Evolutionary conservation across 108 stramenopile species (phyloP), one percentile per base, ranked within the genome.

Genomic region (Nitzschia inconspicua): DNA sequence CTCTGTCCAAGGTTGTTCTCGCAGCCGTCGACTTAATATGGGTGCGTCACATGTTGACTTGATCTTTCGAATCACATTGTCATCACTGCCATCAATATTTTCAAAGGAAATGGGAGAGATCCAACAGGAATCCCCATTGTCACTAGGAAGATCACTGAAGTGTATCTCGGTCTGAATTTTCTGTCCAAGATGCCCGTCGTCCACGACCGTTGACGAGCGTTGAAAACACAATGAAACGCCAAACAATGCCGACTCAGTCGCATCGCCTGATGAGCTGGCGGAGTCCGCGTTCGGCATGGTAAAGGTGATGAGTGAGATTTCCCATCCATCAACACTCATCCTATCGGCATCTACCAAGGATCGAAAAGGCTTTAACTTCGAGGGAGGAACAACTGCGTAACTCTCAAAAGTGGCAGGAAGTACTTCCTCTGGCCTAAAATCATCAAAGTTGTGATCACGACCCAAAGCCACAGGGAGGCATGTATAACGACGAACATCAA

Each of bases 171-270:
- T 60, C 20, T 14, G 22, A 22, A 60, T 58, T 13, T 5, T n/a
- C 28, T 23, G 20, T 28, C 44, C 47, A 27, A 39, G 34, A 7
- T 60, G 47, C 2, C 28, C 51, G 13, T 47, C 47, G 2, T n/a
- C 19, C 11, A 23, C 42, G 3, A 24, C 8, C 0, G 31, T 32
- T 11, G 58, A 30, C 10, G 22, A 37, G 27, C 47, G 40, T 31
- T 72, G 74, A 25, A 89, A 63, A 11, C 86, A 83, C 0, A 93
- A 75, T 14, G 91, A 86, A 50, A 85, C 85, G 22, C 87, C 88
- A 68, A 73, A 89, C 13, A 91, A 40, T 44, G 74, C 63, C 22
- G 78, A 77, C 36, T 72, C 50, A 13, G 55, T 57, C n/a, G 48
- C 64, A 28, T 75, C 75, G 4, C 57, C 63, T 27, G 56, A 71